These are phyloP conservation scores for Naematelia aurantialba DNA, from an alignment of 768 basidiomycete genomes.

Conservation along the genomic window DNA sequence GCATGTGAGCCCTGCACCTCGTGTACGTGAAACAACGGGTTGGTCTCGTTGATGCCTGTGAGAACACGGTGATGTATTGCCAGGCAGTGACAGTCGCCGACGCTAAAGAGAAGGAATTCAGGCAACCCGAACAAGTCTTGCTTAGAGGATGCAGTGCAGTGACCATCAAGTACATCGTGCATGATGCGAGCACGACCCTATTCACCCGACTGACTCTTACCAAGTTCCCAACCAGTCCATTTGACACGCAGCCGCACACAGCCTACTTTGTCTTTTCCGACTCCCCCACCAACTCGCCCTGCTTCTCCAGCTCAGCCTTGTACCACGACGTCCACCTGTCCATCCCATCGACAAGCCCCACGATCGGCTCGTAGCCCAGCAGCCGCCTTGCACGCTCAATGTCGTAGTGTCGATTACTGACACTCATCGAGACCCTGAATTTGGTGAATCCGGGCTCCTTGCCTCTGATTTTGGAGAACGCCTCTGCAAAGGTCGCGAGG, in stretches of 20 bases:
- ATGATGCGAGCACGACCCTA: background rate
- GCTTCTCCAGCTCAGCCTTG: conserved; percentile 35
- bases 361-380: conserved; percentile 87
- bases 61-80: too few species aligned
- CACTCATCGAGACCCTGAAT: conserved; percentile 76
- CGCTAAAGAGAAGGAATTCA: too few species aligned
- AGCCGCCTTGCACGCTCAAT: conserved; percentile 78
- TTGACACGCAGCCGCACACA: background rate
- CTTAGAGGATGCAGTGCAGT: too few species aligned
- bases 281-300: conserved; percentile 15
- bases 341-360: conserved; percentile 84
- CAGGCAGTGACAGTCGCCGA: too few species aligned
- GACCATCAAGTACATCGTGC: too few species aligned
- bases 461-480: conserved; percentile 67
- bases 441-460: conserved; percentile 80
- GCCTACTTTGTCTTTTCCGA: conserved; percentile 37
- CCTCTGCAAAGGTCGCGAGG: conserved; percentile 70
- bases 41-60: too few species aligned
- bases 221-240: background rate
- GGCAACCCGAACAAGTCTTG: too few species aligned
- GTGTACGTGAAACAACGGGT: too few species aligned
- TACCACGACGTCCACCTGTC: conserved; percentile 53
- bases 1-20: too few species aligned
- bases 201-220: background rate
- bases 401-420: conserved; percentile 80